A percentile compares a stretch with the other conserved stretches of the same genome.
These are phyloP conservation scores for Noccaea bulbosa DNA, from an alignment of 345 rosid genomes.

Conservation along the genomic window DNA sequence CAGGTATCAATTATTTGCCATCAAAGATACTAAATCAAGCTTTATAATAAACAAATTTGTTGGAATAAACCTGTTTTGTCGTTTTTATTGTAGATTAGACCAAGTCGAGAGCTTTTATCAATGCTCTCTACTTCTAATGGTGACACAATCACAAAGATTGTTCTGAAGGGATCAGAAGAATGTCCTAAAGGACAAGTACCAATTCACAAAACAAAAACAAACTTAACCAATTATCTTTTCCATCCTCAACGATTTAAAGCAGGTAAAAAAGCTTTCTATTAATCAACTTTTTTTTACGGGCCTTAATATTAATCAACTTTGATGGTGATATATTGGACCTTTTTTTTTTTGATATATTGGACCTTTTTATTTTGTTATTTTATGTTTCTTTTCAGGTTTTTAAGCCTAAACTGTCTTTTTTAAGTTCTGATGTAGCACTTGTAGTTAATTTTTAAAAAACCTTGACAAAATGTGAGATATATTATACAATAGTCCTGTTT, in stretches of 20 bases:
- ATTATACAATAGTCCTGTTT: no score
- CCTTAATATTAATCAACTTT: not conserved
- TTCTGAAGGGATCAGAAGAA: conserved; percentile 24
- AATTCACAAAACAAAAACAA: conserved; percentile 28
- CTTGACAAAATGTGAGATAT: no score
- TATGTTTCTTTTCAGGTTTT: not conserved
- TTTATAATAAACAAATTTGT: conserved; percentile 1
- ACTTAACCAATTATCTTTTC: conserved; percentile 16
- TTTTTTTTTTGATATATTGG: not conserved
- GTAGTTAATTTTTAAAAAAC: no score
- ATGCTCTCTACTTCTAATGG: conserved; percentile 27
- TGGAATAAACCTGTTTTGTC: not conserved
- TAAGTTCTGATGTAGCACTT: no score
- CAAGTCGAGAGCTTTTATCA: conserved; percentile 36
- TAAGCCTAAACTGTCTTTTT: not conserved
- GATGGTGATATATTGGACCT: not conserved
- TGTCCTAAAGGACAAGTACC: conserved; percentile 41
- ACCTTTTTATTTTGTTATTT: not conserved
- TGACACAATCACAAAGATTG: not conserved
- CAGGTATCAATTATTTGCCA: conserved; percentile 3
- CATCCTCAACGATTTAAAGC: conserved; percentile 12
- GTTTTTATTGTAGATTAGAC: conserved; percentile 16
- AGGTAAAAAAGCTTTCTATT: conserved; percentile 17
- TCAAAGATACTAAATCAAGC: not conserved
- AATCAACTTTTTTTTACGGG: not conserved